Base-by-base conservation (phyloP, 192 early-diverging fungal species). In the Umbelopsis sp. region DNA sequence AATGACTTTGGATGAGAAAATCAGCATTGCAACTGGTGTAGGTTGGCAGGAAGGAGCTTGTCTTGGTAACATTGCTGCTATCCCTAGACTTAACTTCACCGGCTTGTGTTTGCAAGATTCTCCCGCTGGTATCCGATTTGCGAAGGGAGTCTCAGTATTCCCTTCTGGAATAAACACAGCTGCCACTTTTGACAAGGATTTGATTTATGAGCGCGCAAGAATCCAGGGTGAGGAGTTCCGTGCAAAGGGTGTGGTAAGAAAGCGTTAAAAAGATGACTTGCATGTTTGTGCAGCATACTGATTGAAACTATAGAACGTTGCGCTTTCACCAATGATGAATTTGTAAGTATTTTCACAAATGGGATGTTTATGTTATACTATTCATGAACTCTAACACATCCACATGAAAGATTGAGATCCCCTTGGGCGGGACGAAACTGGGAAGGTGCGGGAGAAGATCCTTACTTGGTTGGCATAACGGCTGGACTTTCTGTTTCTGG, bases 151-250 rank as follows among this genome's bases (percentile, higher is more conserved):
- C 23, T 80, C 85, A 18, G 74, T 68, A 4, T 81, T 85, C 66
- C 55, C 75, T 9, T 55, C 87, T 35, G 71, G 81, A 48, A 84
- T 84, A 52, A 89, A 90, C 66, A 72, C 86, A 50, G 89, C 89
- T 51, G 74, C 89, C 13, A 87, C 88, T 11, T 90, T 87, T 68
- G 89, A 90, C 72, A 49, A 66, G 16, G 20, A 61, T 25, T 35
- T 86, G 21, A 86, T 91, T 27, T 45, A 70, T 21, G 15, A 74
- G 9, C 73, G 88, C 20, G 88, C 81, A 11, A 48, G 46, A n/a
- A 49, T 58, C n/a, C 64, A 89, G 67, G 88, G 80, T 23, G 71
- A 89, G 70, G 88, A 90, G 64, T 82, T 84, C 50, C 46, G 80
- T 16, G 76, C 68, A 21, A 88, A 82, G 58, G 88, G 88, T 46